Conservation (phyloP, 139 green algal genomes). For the Micractinium conductrix region DNA sequence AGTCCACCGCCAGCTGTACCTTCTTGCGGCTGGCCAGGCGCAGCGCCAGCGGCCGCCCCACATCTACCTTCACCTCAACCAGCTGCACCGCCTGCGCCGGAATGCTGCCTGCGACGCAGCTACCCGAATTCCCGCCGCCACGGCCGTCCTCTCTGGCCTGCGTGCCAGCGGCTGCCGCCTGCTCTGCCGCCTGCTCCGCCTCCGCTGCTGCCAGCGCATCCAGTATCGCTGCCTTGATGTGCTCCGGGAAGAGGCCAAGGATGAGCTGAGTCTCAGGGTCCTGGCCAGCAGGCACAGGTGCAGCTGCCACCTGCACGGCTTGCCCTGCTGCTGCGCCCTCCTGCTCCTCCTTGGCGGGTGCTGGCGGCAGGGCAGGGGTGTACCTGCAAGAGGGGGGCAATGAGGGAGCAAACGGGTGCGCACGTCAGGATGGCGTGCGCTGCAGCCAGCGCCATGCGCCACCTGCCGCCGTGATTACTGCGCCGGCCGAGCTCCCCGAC, state of each 20-base stretch:
- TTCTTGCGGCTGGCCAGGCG: conserved; percentile 75
- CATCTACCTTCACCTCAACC: conserved; percentile 89
- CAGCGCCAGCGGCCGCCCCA: conserved; percentile 77
- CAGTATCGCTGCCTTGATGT: neutral
- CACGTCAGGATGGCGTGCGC: too few species aligned
- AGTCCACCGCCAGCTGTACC: conserved; percentile 44
- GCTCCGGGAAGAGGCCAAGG: neutral
- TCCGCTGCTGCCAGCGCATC: neutral
- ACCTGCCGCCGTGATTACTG: too few species aligned
- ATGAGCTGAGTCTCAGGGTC: conserved; percentile 5
- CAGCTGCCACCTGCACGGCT: too few species aligned
- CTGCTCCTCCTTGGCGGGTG: too few species aligned
- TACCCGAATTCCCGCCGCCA: neutral
- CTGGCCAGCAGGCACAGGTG: neutral
- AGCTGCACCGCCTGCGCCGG: conserved; percentile 46
- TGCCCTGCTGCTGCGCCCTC: neutral
- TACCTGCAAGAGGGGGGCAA: neutral
- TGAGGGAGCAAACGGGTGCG: neutral
- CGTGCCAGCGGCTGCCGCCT: neutral
- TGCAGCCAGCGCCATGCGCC: too few species aligned
- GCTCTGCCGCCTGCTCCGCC: neutral
- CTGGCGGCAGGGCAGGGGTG: neutral
- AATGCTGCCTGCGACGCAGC: too few species aligned
- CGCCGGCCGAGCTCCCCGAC: too few species aligned
- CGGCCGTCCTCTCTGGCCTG: neutral